Conservation (phyloP, 2,329 filamentous ascomycete species). For the Catunica adiposa region DNA sequence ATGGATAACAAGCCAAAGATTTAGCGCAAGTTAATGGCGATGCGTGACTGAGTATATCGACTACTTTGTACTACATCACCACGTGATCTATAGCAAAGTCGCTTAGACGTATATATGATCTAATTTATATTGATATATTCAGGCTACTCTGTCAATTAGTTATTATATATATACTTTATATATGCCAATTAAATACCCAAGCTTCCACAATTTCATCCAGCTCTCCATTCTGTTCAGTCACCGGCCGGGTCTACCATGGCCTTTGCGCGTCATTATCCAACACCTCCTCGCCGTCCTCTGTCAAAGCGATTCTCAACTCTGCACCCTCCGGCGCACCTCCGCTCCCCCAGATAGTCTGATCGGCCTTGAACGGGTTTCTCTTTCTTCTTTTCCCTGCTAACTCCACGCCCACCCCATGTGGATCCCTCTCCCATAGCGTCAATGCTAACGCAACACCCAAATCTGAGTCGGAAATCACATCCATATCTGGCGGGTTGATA, state of each 20-base stretch:
- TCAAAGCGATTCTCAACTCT: slow-evolving; percentile 23
- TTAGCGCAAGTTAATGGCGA: background rate
- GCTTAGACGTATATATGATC: no score
- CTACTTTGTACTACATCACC: no score
- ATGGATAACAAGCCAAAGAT: background rate
- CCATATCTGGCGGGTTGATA: slow-evolving; percentile 42
- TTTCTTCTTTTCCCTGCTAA: slow-evolving; percentile 31
- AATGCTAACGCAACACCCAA: slow-evolving; percentile 29
- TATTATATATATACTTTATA: no score
- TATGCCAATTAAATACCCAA: no score
- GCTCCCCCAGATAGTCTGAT: slow-evolving; percentile 25
- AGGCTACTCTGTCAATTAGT: no score
- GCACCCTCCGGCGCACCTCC: slow-evolving; percentile 21
- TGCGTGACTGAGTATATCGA: no score
- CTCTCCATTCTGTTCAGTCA: no score
- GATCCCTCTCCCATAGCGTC: slow-evolving; percentile 34
- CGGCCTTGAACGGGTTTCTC: slow-evolving; percentile 33
- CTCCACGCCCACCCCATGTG: slow-evolving; percentile 31
- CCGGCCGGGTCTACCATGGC: slow-evolving; percentile 26
- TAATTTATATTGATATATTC: no score
- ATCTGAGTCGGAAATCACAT: slow-evolving; percentile 21
- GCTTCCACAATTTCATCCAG: background rate
- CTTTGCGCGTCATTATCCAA: slow-evolving; percentile 24
- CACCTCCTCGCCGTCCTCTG: slow-evolving; percentile 24
- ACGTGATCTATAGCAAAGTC: no score